Evolutionary conservation across 1,284 basidiomycete genomes (phyloP).

Genomic region (Irpex sp.): DNA sequence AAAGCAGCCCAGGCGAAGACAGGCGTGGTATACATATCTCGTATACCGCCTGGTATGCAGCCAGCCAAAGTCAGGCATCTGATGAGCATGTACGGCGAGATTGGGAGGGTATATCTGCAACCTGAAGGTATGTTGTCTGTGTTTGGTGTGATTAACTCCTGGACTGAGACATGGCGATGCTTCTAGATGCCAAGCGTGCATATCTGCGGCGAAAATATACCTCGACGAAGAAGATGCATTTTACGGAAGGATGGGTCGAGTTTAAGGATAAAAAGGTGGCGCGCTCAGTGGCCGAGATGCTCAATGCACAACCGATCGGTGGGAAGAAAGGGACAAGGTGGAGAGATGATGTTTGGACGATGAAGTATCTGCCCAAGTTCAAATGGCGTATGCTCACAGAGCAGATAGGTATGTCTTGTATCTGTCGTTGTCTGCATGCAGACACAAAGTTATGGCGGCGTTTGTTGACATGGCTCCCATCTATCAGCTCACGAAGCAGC

Average conservation of each 20-base stretch:
- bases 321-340: slow-evolving; percentile 90
- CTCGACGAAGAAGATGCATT: slow-evolving; percentile 81
- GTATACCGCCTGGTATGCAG: slow-evolving; percentile 98
- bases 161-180: not conserved
- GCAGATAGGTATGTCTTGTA: slow-evolving; percentile 82
- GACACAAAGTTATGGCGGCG: not conserved
- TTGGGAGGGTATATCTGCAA: slow-evolving; percentile 86
- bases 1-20: slow-evolving; percentile 65
- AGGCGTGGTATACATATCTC: slow-evolving; percentile 92
- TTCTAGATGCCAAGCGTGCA: slow-evolving; percentile 72
- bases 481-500: slow-evolving; percentile 87
- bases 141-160: not conserved
- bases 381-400: slow-evolving; percentile 99
- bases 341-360: slow-evolving; percentile 98
- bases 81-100: slow-evolving; percentile 80
- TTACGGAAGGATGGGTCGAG: slow-evolving; percentile 98
- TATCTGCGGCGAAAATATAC: slow-evolving; percentile 76
- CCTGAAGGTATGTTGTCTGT: slow-evolving; percentile 60
- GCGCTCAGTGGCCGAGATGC: slow-evolving; percentile 87
- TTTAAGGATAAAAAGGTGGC: slow-evolving; percentile 93
- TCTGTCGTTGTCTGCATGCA: not conserved
- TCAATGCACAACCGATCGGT: slow-evolving; percentile 95
- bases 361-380: slow-evolving; percentile 97
- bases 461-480: slow-evolving; percentile 3
- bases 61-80: slow-evolving; percentile 95